Evolutionary conservation across 306 rosid species (phyloP), one percentile per base, ranked within the genome.

Genomic region (Cucumis hystrix): DNA sequence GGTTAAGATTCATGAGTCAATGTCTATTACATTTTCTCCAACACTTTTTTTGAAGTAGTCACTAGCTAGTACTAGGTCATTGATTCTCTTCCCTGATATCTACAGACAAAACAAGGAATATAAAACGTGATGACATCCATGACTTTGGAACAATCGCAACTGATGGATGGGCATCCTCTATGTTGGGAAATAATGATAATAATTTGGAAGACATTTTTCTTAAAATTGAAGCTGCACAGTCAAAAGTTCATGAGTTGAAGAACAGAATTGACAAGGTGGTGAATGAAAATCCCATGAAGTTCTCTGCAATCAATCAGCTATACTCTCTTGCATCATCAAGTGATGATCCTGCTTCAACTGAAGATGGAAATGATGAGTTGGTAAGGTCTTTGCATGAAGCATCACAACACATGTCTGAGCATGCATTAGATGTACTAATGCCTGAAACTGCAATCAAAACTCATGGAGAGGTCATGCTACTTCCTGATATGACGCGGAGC

Each of bases 151-250:
- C 81, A 64, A 81, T 65, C 72, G 86, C 81, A 63, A 79, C 76
- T 79, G 87, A 85, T 63, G 69, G 78, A 63, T 84, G 79, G 83
- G 66, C 86, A 60, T 86, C 84, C 58, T 23, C 79, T 60, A 80
- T 82, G 62, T 66, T 75, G 43, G 79, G 77, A 69, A 82, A 81
- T 64, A 80, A 61, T 15, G 90, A 92, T 82, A 83, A 74, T 72
- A 76, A 82, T 33, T 74, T 87, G 78, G 84, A 80, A 58, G 80
- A 76, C 11, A 73, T 83, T 73, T 79, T 91, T 72, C 59, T 63
- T 76, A 81, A 84, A 81, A 81, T 89, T 79, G 97, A 84, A 83
- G 85, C 76, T 55, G 79, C 80, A 56, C 85, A 83, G 41, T 85
- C 86, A 17, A 83, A 74, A 74, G 85, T 90, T 72, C 82, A 60